Evolutionary conservation across 1,284 basidiomycete genomes (phyloP).

Genomic region (Rhodotorula sp.): DNA sequence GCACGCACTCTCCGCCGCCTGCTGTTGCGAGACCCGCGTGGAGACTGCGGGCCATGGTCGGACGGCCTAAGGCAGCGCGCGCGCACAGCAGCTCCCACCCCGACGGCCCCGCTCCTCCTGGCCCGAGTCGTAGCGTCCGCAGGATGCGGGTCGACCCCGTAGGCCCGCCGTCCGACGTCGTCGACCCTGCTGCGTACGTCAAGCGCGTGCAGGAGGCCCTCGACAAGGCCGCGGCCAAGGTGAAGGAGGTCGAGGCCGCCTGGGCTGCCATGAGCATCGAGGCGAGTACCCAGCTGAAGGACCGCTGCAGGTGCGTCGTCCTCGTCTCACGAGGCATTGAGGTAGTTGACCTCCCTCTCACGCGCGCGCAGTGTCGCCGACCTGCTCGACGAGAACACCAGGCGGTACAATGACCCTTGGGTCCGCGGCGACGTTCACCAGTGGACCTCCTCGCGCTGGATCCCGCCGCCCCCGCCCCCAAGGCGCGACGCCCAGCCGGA

Average conservation of each 20-base stretch:
- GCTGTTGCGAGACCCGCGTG: background rate
- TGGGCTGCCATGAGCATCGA: background rate
- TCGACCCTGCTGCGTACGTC: background rate
- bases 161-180: background rate
- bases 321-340: background rate
- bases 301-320: background rate
- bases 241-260: background rate
- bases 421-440: background rate
- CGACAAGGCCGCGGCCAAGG: background rate
- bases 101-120: background rate
- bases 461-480: background rate
- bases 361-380: background rate
- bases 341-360: background rate
- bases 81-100: no score
- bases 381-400: background rate
- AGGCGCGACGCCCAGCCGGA: background rate
- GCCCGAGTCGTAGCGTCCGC: background rate
- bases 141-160: background rate
- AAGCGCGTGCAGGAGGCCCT: conserved; percentile 4
- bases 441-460: background rate
- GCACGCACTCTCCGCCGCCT: background rate
- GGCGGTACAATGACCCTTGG: background rate
- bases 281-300: background rate
- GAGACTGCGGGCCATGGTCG: background rate
- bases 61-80: background rate